Percentiles rank a stretch among this genome's conserved stretches.
phyloP scores from a whole-genome alignment of 805 yeast species.

The Metschnikowia sp. region DNA sequence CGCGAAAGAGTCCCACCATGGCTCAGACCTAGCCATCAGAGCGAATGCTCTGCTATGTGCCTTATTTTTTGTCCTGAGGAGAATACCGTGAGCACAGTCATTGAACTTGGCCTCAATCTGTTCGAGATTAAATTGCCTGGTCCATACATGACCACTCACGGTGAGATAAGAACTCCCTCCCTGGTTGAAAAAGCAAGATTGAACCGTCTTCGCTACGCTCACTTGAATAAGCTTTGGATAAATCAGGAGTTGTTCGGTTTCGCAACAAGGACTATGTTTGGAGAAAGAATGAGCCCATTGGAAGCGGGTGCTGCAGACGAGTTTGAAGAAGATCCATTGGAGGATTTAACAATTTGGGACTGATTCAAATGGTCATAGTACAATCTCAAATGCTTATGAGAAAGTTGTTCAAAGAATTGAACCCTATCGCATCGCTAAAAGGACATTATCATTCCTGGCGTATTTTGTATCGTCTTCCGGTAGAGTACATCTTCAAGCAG shows the following conservation, averaged over 20 bases:
- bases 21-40: slow-evolving; percentile 2
- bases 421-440: too few relatives aligned
- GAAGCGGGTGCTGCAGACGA: slow-evolving; percentile 5
- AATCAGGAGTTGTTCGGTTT: slow-evolving; percentile 55
- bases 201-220: slow-evolving; percentile 49
- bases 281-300: slow-evolving; percentile 8
- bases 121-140: slow-evolving; percentile 45
- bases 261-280: slow-evolving; percentile 27
- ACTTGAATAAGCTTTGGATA: slow-evolving; percentile 59
- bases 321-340: slow-evolving; percentile 11
- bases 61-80: slow-evolving; percentile 18
- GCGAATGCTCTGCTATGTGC: slow-evolving; percentile 8
- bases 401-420: too few relatives aligned
- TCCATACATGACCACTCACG: slow-evolving; percentile 72
- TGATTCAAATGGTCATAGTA: background rate
- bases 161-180: slow-evolving; percentile 62
- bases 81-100: slow-evolving; percentile 24
- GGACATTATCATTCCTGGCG: too few relatives aligned
- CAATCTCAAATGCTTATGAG: background rate
- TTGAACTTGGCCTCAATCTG: slow-evolving; percentile 24
- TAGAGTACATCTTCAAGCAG: too few relatives aligned
- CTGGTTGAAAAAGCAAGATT: slow-evolving; percentile 57
- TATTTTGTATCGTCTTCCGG: too few relatives aligned
- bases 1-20: slow-evolving; percentile 17
- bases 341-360: slow-evolving; percentile 9